Evolutionary conservation across 345 rosid genomes (phyloP), one percentile per base, ranked within the genome.

Genomic region (Lepidium aucheri): DNA sequence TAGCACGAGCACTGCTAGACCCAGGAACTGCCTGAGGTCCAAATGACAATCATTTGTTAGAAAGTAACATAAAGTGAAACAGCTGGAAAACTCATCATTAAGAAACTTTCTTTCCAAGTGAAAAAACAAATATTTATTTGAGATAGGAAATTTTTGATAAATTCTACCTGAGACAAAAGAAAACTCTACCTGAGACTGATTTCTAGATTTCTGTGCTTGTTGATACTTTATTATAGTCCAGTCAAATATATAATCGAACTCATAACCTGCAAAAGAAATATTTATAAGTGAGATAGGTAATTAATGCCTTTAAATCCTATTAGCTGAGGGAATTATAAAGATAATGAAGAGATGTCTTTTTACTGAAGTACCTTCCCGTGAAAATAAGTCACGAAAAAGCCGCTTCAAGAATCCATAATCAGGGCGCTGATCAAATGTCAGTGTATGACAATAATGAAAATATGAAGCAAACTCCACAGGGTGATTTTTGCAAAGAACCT

Each of bases 151-250:
- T 3, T 44, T 28, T 28, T 7, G n/a, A 45, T 13, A 55, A 14
- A 15, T 14, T 24, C 71, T 67, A 67, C 57, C 68, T 80, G 88
- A 74, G 85, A 79, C 74, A 20, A 20, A 20, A 20, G 22, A 20
- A 20, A n/a, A 22, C 18, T 24, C 71, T 66, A 66, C 57, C 68
- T 80, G 88, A 74, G 85, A 79, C 74, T 84, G 96, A 75, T 79
- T 72, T 84, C 79, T 84, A 66, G 53, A 63, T 77, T 82, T 91
- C 67, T 85, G 90, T 11, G 94, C 76, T 74, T 87, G 86, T 77
- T 90, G 95, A 78, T 88, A 83, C 88, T 94, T 90, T 39, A 90
- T 83, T 64, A 90, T 84, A 13, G 97, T 88, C 99, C 99, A 94
- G 77, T 94, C 99, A 84, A 86, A 94, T 36, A 88, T 78, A 72